Percentiles rank a stretch among this genome's conserved stretches.
phyloP scores from a whole-genome alignment of 345 rosid genomes.

The Acer negundo region DNA sequence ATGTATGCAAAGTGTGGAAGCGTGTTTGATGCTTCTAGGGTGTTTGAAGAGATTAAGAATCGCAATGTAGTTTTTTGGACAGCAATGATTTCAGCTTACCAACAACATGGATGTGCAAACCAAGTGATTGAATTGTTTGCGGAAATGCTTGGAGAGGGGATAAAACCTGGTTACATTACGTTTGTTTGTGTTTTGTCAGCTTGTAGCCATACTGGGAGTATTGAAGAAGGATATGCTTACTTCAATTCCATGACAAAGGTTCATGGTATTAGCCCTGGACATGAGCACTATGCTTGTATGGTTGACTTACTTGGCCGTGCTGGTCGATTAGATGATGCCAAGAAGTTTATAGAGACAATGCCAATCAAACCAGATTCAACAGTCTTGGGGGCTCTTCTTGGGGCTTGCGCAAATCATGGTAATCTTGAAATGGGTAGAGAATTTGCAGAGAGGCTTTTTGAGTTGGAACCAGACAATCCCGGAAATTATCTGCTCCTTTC shows the following conservation, averaged over 20 bases:
- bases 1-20: slow-evolving; percentile 52
- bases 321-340: slow-evolving; percentile 43
- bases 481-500: slow-evolving; percentile 42
- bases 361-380: slow-evolving; percentile 38
- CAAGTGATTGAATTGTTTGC: slow-evolving; percentile 36
- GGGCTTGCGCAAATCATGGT: slow-evolving; percentile 39
- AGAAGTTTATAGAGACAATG: slow-evolving; percentile 35
- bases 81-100: slow-evolving; percentile 45
- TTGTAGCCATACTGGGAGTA: slow-evolving; percentile 40
- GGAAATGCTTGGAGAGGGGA: slow-evolving; percentile 33
- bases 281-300: slow-evolving; percentile 51
- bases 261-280: slow-evolving; percentile 39
- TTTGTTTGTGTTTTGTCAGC: slow-evolving; percentile 45
- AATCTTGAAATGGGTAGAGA: slow-evolving; percentile 42
- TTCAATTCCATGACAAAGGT: slow-evolving; percentile 41
- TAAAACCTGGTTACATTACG: slow-evolving; percentile 39
- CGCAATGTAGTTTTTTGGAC: slow-evolving; percentile 46
- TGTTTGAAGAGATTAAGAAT: slow-evolving; percentile 38
- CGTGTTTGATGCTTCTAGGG: slow-evolving; percentile 29
- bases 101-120: slow-evolving; percentile 46
- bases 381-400: slow-evolving; percentile 47
- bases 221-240: slow-evolving; percentile 42
- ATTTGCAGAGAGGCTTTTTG: slow-evolving; percentile 41
- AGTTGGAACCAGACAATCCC: slow-evolving; percentile 43
- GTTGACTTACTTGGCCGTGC: slow-evolving; percentile 52